phyloP scores from a whole-genome alignment of 441 rosid species.

The Gossypium davidsonii region DNA sequence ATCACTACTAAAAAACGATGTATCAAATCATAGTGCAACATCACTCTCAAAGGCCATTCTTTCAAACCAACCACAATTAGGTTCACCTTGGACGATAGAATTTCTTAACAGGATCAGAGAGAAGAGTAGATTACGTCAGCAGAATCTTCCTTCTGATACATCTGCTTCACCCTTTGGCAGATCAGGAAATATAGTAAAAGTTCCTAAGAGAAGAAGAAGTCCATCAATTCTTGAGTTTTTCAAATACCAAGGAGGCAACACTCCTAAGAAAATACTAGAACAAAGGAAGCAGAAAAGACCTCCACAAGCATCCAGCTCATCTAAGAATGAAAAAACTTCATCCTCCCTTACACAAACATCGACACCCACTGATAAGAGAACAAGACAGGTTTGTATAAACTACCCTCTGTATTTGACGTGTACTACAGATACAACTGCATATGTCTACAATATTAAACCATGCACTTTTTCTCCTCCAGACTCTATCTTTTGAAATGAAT shows the following conservation, averaged over 20 bases:
- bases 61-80: conserved; percentile 42
- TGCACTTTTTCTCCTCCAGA: conserved; percentile 36
- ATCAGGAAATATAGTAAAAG: conserved; percentile 37
- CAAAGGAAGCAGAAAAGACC: conserved; percentile 58
- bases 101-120: conserved; percentile 81
- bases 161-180: conserved; percentile 33
- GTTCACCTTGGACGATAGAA: conserved; percentile 93
- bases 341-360: conserved; percentile 34
- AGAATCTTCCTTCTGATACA: conserved; percentile 45
- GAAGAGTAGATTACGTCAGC: conserved; percentile 63
- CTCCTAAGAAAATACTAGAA: conserved; percentile 31
- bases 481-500: conserved; percentile 48
- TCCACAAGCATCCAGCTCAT: conserved; percentile 31
- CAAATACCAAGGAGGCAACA: conserved; percentile 69
- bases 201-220: conserved; percentile 59
- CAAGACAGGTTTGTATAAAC: conserved; percentile 53
- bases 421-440: neutral
- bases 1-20: conserved; percentile 42
- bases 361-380: conserved; percentile 76
- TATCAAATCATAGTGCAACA: conserved; percentile 49
- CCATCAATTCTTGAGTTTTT: conserved; percentile 77
- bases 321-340: conserved; percentile 32
- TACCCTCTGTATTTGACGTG: neutral
- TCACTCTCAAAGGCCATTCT: conserved; percentile 59
- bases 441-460: neutral